Percentiles rank a stretch among this genome's conserved stretches.
Evolutionary conservation across 2,329 filamentous ascomycete genomes (phyloP).

Genomic region (Arthrocladium fulminans): DNA sequence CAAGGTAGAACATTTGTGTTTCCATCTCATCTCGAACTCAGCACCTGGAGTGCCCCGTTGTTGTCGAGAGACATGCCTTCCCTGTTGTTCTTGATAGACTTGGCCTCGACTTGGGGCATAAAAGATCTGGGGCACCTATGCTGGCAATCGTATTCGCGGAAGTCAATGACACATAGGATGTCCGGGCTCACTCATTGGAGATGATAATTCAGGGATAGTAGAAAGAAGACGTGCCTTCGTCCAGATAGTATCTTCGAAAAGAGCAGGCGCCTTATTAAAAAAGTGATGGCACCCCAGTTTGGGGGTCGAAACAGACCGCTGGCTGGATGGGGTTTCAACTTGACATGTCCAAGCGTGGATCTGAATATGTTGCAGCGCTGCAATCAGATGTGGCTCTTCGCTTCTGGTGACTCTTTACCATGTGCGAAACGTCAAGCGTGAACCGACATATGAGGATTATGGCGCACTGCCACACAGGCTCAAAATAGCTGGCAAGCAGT

Average conservation of each 20-base stretch:
- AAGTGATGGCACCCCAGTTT: background rate
- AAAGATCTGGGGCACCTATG: slow-evolving; percentile 46
- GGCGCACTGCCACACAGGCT: too few relatives aligned
- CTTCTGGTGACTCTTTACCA: too few relatives aligned
- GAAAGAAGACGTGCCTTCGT: background rate
- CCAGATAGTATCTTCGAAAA: background rate
- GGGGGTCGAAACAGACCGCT: too few relatives aligned
- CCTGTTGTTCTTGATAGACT: slow-evolving; percentile 64
- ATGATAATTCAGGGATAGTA: background rate
- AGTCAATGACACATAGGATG: slow-evolving; percentile 5
- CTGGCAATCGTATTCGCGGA: slow-evolving; percentile 3
- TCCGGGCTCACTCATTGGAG: slow-evolving; percentile 5
- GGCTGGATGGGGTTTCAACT: too few relatives aligned
- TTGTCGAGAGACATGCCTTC: slow-evolving; percentile 65
- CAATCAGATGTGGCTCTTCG: too few relatives aligned
- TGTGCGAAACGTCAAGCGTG: too few relatives aligned
- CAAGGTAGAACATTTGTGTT: too few relatives aligned
- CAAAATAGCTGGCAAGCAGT: too few relatives aligned
- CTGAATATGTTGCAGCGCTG: too few relatives aligned
- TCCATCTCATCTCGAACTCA: slow-evolving; percentile 52
- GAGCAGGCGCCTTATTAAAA: slow-evolving; percentile 3
- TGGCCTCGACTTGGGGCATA: slow-evolving; percentile 75
- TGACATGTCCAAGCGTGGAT: too few relatives aligned
- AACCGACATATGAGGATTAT: too few relatives aligned
- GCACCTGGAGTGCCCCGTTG: slow-evolving; percentile 72